Evolutionary conservation across 306 rosid genomes (phyloP).

Genomic region (Phaseolus lunatus): DNA sequence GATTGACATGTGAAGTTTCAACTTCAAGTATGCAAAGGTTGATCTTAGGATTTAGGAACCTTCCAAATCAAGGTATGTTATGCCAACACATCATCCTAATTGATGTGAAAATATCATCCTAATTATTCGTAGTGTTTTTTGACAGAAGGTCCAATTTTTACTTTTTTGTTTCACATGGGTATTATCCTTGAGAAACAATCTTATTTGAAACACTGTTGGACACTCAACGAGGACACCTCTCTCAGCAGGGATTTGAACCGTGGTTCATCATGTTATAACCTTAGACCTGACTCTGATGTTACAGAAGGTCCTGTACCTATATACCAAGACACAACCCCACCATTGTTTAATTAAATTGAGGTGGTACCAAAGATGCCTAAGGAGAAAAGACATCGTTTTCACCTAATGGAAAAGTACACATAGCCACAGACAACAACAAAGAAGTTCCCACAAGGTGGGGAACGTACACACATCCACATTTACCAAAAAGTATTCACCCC

Average conservation of each 20-base stretch:
- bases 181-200: not conserved
- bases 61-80: conserved; percentile 33
- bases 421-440: not conserved
- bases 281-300: not conserved
- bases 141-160: not conserved
- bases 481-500: conserved; percentile 1
- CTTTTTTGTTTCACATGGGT: no score
- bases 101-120: not conserved
- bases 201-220: not conserved
- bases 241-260: not conserved
- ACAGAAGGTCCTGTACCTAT: not conserved
- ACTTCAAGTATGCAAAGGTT: conserved; percentile 35
- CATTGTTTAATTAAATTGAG: not conserved
- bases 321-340: conserved; percentile 16
- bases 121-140: conserved; percentile 5
- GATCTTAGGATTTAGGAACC: conserved; percentile 16
- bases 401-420: not conserved
- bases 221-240: no score
- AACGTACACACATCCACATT: conserved; percentile 4
- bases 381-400: not conserved
- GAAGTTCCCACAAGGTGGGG: not conserved
- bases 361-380: not conserved
- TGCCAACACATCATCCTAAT: conserved; percentile 12
- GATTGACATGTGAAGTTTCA: conserved; percentile 1
- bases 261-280: not conserved